Conservation (phyloP, 2,329 filamentous ascomycete genomes). For the Tolypocladium endophyticum region DNA sequence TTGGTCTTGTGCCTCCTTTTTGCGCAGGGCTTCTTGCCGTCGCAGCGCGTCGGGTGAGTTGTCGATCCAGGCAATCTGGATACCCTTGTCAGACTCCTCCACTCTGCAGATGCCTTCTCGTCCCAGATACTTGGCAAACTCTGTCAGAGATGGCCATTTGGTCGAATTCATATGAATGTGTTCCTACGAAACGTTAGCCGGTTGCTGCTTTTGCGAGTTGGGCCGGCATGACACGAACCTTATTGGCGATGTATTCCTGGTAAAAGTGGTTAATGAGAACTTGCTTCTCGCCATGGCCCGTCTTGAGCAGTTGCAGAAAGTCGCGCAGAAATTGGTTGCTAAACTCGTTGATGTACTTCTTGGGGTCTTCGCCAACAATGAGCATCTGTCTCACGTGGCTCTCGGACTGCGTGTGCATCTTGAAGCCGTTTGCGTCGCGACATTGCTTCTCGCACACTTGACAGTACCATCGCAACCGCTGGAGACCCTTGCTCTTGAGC, state of each 20-base stretch:
- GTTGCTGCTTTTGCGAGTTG: neutral
- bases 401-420: constrained; percentile 78
- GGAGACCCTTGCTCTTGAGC: constrained; percentile 70
- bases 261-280: constrained; percentile 91
- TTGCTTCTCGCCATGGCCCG: constrained; percentile 81
- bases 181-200: constrained; percentile 25
- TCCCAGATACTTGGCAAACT: constrained; percentile 81
- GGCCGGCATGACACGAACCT: constrained; percentile 19
- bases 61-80: constrained; percentile 86
- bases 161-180: constrained; percentile 94
- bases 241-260: constrained; percentile 81
- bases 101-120: constrained; percentile 81
- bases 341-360: constrained; percentile 74
- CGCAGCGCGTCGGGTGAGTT: constrained; percentile 77
- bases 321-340: constrained; percentile 71
- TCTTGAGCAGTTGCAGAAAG: constrained; percentile 67
- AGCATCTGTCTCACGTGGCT: constrained; percentile 84
- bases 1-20: constrained; percentile 78
- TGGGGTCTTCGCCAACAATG: constrained; percentile 76
- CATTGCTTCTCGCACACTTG: constrained; percentile 57
- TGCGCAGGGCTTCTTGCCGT: constrained; percentile 68
- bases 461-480: constrained; percentile 87
- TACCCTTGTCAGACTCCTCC: constrained; percentile 76
- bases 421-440: constrained; percentile 83
- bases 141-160: constrained; percentile 76